Evolutionary conservation across 768 basidiomycete genomes (phyloP).

Genomic region (Leccinum arenicola): DNA sequence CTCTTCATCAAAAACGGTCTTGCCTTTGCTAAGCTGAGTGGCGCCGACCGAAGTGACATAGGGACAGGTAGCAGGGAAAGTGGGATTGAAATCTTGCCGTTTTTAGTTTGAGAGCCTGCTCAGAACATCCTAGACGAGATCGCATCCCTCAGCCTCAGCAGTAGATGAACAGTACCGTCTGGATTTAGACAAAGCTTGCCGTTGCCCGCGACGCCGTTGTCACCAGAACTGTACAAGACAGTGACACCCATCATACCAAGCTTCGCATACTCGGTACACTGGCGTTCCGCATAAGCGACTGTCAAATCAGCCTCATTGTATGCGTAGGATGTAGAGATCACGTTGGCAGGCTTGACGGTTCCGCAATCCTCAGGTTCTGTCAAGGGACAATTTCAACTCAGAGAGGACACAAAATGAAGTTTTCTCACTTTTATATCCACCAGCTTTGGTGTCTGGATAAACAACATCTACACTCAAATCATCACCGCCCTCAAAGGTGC

Average conservation of each 20-base stretch:
- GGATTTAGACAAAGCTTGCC: slow-evolving; percentile 36
- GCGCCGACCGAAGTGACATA: slow-evolving; percentile 72
- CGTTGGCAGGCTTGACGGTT: slow-evolving; percentile 36
- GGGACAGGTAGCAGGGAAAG: slow-evolving; percentile 50
- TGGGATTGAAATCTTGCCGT: slow-evolving; percentile 57
- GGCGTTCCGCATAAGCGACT: slow-evolving; percentile 34
- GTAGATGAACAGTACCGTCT: slow-evolving; percentile 26
- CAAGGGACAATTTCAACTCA: neutral
- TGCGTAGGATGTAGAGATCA: slow-evolving; percentile 42
- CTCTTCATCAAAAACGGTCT: slow-evolving; percentile 43
- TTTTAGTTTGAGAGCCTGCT: slow-evolving; percentile 34
- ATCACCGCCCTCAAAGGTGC: slow-evolving; percentile 46
- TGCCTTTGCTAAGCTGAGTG: slow-evolving; percentile 46
- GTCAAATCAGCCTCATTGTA: slow-evolving; percentile 38
- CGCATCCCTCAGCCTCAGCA: neutral
- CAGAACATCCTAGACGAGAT: neutral
- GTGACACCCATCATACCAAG: slow-evolving; percentile 50
- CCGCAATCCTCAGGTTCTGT: slow-evolving; percentile 34
- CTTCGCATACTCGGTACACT: slow-evolving; percentile 49
- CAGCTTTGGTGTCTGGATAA: slow-evolving; percentile 40
- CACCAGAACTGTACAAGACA: slow-evolving; percentile 41
- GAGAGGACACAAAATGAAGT: too few species aligned
- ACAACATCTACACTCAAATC: slow-evolving; percentile 36
- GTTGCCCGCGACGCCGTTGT: slow-evolving; percentile 40
- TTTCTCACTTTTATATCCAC: slow-evolving; percentile 37